Conservation (phyloP, 495 filamentous ascomycete species). For the Stereocaulon alpinum region DNA sequence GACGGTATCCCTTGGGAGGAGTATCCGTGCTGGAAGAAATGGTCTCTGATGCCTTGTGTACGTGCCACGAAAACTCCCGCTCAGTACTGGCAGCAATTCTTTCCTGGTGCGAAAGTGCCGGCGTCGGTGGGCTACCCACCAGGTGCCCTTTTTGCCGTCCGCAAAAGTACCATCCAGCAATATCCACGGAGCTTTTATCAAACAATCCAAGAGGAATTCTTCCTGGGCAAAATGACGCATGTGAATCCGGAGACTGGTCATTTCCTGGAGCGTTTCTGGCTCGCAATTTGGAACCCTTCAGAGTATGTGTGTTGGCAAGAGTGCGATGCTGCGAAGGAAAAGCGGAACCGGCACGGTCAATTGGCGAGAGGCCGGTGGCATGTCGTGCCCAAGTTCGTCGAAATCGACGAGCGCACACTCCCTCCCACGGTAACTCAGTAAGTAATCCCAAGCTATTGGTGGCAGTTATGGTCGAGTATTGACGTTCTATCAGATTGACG, state of each 20-base stretch:
- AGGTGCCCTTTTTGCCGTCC: constrained; percentile 15
- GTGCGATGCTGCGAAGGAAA: constrained; percentile 2
- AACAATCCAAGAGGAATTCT: constrained; percentile 9
- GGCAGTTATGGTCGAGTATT: no score
- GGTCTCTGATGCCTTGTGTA: constrained; percentile 2
- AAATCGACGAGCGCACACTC: constrained; percentile 7
- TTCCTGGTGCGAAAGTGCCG: neutral
- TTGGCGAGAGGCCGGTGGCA: constrained; percentile 17
- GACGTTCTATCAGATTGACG: no score
- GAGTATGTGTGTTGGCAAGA: constrained; percentile 15
- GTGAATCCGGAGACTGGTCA: constrained; percentile 17
- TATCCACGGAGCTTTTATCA: constrained; percentile 9
- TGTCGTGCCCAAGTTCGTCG: neutral
- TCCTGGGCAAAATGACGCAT: constrained; percentile 14
- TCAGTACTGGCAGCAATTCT: constrained; percentile 10
- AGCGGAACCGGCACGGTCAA: constrained; percentile 17
- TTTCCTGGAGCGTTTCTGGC: constrained; percentile 16
- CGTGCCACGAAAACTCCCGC: constrained; percentile 8
- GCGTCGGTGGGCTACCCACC: constrained; percentile 12
- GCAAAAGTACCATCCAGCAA: constrained; percentile 11
- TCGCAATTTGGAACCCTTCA: constrained; percentile 12
- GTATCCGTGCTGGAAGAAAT: constrained; percentile 16
- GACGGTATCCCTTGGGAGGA: constrained; percentile 19
- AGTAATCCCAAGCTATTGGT: no score
- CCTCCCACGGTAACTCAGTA: neutral